A percentile compares a stretch with the other conserved stretches of the same genome.
phyloP scores from a whole-genome alignment of 78 protist species.

The Dictyostelium firmibasis region DNA sequence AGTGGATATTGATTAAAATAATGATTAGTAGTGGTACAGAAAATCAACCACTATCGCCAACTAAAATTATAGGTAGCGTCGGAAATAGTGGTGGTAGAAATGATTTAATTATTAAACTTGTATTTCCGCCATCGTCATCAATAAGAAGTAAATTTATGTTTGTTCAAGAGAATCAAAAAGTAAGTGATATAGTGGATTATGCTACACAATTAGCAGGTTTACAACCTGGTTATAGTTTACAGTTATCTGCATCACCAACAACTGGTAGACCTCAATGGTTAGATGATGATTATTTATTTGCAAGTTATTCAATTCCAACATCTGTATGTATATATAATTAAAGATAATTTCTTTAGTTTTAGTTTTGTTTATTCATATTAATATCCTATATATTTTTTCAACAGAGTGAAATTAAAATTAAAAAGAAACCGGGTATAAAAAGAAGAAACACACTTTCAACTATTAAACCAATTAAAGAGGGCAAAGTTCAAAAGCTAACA shows the following conservation, averaged over 20 bases:
- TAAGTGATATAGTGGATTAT: conserved; percentile 13
- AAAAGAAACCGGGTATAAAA: conserved; percentile 43
- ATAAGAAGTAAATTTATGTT: conserved; percentile 13
- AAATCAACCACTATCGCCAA: neutral
- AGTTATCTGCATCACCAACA: neutral
- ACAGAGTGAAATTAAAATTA: conserved; percentile 5
- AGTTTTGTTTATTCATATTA: too few relatives aligned
- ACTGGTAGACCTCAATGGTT: conserved; percentile 42
- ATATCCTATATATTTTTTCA: too few relatives aligned
- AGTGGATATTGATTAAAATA: neutral
- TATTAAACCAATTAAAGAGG: conserved; percentile 52
- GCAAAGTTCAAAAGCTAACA: conserved; percentile 66
- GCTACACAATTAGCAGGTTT: conserved; percentile 65
- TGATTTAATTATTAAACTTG: conserved; percentile 39
- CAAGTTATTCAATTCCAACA: neutral
- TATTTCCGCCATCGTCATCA: conserved; percentile 71
- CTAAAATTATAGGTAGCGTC: neutral
- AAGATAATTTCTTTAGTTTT: too few relatives aligned
- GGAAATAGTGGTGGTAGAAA: neutral
- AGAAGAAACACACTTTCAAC: conserved; percentile 37
- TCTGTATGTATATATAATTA: neutral
- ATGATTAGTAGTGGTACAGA: neutral
- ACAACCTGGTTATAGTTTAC: conserved; percentile 48
- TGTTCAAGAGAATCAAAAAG: conserved; percentile 33
- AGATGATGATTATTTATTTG: conserved; percentile 41